phyloP scores from a whole-genome alignment of 768 basidiomycete genomes.

The Tricholomella constricta region DNA sequence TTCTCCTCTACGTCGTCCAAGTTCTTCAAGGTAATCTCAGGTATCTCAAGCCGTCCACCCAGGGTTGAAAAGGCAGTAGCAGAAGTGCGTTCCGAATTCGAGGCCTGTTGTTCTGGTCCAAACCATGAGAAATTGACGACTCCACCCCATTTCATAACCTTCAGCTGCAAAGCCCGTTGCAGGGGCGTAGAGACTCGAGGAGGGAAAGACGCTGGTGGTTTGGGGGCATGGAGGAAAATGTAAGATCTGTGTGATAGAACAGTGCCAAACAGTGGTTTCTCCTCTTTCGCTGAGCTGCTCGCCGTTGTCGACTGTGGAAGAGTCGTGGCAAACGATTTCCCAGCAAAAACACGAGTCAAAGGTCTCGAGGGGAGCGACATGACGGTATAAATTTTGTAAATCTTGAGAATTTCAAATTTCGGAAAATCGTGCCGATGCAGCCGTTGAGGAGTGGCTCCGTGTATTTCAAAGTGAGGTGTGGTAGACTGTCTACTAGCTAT shows the following conservation, averaged over 20 bases:
- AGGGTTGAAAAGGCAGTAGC: constrained; percentile 55
- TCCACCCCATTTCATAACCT: constrained; percentile 49
- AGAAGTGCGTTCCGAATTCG: constrained; percentile 22
- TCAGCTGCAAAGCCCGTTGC: constrained; percentile 50
- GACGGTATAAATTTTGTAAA: too few species aligned
- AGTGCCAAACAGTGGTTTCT: constrained; percentile 46
- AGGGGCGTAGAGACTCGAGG: constrained; percentile 48
- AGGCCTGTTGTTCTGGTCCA: constrained; percentile 8
- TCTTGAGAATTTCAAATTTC: too few species aligned
- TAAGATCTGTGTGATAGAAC: constrained; percentile 53
- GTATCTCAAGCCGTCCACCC: constrained; percentile 52
- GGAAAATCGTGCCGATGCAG: too few species aligned
- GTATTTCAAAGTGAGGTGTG: background rate
- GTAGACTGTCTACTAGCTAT: background rate
- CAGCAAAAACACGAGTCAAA: background rate
- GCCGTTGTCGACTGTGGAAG: background rate
- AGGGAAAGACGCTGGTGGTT: constrained; percentile 53
- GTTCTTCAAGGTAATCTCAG: constrained; percentile 48
- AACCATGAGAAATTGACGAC: constrained; percentile 65
- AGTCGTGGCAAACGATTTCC: background rate
- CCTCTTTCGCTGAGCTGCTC: too few species aligned
- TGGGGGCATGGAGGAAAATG: constrained; percentile 53
- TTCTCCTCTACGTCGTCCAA: constrained; percentile 45
- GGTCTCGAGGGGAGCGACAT: too few species aligned
- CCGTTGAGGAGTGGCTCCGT: too few species aligned